Evolutionary conservation across 805 yeast species (phyloP).

Genomic region (Candida insectorum): DNA sequence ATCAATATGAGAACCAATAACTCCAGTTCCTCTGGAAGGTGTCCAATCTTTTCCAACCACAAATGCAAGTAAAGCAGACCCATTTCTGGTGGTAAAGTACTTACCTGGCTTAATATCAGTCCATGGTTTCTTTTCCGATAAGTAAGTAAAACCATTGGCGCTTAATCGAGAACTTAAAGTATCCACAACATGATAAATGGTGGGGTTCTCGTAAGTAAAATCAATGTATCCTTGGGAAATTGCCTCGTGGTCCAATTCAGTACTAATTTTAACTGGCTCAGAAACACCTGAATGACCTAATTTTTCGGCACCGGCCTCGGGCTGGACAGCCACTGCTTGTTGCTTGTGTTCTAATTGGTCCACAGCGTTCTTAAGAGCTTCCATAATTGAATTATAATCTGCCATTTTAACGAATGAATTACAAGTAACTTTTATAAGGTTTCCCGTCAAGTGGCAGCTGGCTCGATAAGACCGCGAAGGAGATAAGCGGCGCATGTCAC

Average conservation of each 20-base stretch:
- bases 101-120: constrained; percentile 16
- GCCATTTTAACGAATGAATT: constrained; percentile 10
- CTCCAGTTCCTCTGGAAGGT: constrained; percentile 15
- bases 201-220: constrained; percentile 37
- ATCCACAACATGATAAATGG: constrained; percentile 35
- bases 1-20: constrained; percentile 31
- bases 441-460: constrained; percentile 1
- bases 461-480: constrained; percentile 1
- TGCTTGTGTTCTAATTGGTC: constrained; percentile 5
- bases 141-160: constrained; percentile 24
- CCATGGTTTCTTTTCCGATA: constrained; percentile 21
- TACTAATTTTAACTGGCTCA: not conserved
- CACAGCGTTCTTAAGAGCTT: constrained; percentile 11
- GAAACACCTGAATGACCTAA: too few species aligned
- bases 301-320: constrained; percentile 1
- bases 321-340: not conserved
- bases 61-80: constrained; percentile 34
- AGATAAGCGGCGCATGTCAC: too few species aligned
- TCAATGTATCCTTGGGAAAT: constrained; percentile 18
- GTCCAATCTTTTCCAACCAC: constrained; percentile 36
- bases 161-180: constrained; percentile 21
- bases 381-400: constrained; percentile 11
- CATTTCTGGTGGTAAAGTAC: constrained; percentile 25
- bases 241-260: constrained; percentile 4
- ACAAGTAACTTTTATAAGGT: not conserved